Evolutionary conservation across 192 early-diverging fungal genomes (phyloP).

Genomic region (Paraglomus occultum): DNA sequence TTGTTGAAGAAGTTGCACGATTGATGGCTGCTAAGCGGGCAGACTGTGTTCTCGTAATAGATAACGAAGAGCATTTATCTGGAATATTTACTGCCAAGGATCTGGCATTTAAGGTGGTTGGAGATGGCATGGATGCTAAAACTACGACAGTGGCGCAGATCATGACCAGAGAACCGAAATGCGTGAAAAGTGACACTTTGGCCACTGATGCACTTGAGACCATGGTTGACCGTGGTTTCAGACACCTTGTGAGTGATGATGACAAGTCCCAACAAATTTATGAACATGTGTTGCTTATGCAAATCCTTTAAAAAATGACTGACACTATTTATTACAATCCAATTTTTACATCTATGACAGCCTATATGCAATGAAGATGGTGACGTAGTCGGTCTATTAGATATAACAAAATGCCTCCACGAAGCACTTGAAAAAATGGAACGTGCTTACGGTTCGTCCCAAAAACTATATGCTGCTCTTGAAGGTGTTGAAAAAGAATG

Average conservation of each 20-base stretch:
- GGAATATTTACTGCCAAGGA: slow-evolving; percentile 99
- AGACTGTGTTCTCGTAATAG: slow-evolving; percentile 94
- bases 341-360: slow-evolving; percentile 29
- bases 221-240: slow-evolving; percentile 81
- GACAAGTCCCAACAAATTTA: not conserved
- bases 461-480: slow-evolving; percentile 75
- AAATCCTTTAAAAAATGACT: not conserved
- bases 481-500: slow-evolving; percentile 82
- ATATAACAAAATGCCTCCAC: slow-evolving; percentile 84
- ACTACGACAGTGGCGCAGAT: slow-evolving; percentile 77
- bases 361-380: slow-evolving; percentile 85
- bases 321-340: not conserved
- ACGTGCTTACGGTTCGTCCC: slow-evolving; percentile 76
- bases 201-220: slow-evolving; percentile 81
- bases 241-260: slow-evolving; percentile 61
- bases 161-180: slow-evolving; percentile 90
- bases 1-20: slow-evolving; percentile 82
- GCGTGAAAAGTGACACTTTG: slow-evolving; percentile 77
- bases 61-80: slow-evolving; percentile 84
- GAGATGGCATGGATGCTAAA: slow-evolving; percentile 55
- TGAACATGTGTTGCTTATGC: not conserved
- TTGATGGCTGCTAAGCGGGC: slow-evolving; percentile 97
- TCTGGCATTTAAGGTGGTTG: slow-evolving; percentile 93
- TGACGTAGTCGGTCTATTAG: slow-evolving; percentile 79
- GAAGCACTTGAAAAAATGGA: slow-evolving; percentile 86